Evolutionary conservation across 2,329 filamentous ascomycete genomes (phyloP), one percentile per base, ranked within the genome.

Genomic region (Botrytis sinoallii): DNA sequence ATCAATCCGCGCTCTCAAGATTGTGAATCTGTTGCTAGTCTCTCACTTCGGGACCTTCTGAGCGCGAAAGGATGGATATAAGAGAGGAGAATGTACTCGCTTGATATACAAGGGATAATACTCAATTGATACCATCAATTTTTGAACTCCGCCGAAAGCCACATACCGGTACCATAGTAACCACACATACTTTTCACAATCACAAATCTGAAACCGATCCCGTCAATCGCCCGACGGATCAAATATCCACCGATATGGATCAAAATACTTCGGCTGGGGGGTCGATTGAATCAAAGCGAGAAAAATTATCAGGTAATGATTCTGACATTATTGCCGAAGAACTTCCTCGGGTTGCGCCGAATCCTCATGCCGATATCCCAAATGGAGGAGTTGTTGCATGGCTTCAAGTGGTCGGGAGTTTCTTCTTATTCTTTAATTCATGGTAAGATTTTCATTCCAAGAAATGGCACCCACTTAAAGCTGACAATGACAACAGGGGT

Each of bases 391-490:
- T 85, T 42, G 78, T 82, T 44, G 88, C 88, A 32, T 90, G 88
- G 88, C 81, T 84, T 0, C 88, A 89, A 77, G 86, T 86, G 4
- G 82, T 84, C 3, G 82, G 87, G 25, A 84, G 82, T 4, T 87
- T 87, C 77, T 80, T 86, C 60, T 83, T 88, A 61, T 86, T 88
- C 75, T 86, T 89, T 78, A 88, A 86, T 76, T 87, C 87, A 0
- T 90, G 88, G 84, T 73, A 46, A 40, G 29, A 16, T 59, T 14
- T 48, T 18, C 35, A 22, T 20, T 44, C 7, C 61, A 40, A 10
- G 22, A 25, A 25, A 48, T 32, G 16, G 1, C 44, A 55, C 14
- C 25, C 7, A 29, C 3, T 57, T 4, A 52, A 18, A 22, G 16
- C n/a, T 73, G 59, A 46, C 4, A 29, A 20, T 65, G 20, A 29